Percentiles rank a stretch among this genome's conserved stretches.
phyloP scores from a whole-genome alignment of 371 early-diverging fungal species.

The Mucor lusitanicus region DNA sequence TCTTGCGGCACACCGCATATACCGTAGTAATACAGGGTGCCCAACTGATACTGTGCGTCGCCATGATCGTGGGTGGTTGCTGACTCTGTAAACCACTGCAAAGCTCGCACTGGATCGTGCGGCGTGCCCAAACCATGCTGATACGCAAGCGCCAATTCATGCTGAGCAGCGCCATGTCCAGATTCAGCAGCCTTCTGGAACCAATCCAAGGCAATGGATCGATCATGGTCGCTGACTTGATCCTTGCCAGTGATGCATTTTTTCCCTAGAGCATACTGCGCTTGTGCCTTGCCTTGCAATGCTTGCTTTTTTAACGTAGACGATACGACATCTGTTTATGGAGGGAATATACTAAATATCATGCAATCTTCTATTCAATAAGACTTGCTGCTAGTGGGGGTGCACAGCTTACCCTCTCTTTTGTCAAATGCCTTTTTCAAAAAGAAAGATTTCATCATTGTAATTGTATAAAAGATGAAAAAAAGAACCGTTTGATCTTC shows the following conservation, averaged over 20 bases:
- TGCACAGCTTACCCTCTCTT: neutral
- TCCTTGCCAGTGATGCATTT: neutral
- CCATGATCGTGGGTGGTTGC: neutral
- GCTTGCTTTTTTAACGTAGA: neutral
- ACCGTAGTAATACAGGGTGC: constrained; percentile 5
- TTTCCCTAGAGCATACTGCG: neutral
- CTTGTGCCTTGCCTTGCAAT: neutral
- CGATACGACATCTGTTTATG: neutral
- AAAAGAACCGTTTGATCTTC: neutral
- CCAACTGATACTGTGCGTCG: neutral
- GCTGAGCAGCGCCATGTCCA: neutral
- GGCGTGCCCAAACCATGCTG: constrained; percentile 3
- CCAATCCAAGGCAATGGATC: neutral
- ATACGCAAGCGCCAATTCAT: constrained; percentile 1
- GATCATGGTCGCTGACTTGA: neutral
- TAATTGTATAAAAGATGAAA: neutral
- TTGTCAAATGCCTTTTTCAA: neutral
- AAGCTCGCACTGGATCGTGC: neutral
- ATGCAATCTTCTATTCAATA: neutral
- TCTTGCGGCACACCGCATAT: neutral
- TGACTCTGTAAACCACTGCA: constrained; percentile 8
- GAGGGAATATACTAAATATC: neutral
- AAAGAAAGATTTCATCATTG: neutral
- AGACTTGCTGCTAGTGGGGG: neutral
- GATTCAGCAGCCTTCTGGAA: neutral